Conservation (phyloP, 2,329 filamentous ascomycete species). For the Helotiales sp. region DNA sequence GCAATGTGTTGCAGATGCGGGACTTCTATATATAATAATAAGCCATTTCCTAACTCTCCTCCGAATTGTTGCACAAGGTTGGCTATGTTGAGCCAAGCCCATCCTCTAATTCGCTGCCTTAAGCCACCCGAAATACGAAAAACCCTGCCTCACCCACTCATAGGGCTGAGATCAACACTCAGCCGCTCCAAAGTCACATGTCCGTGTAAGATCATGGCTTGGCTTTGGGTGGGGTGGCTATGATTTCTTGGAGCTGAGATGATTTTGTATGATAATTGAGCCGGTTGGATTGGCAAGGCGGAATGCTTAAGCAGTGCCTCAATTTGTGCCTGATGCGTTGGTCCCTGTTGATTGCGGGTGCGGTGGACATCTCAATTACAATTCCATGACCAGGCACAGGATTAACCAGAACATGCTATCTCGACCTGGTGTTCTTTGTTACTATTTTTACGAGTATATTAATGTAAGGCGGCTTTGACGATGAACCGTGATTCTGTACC, state of each 20-base stretch:
- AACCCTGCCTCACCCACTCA: neutral
- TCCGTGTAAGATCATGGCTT: neutral
- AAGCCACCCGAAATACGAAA: neutral
- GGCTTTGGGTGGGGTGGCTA: neutral
- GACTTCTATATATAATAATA: neutral
- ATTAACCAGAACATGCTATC: no score
- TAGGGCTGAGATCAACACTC: neutral
- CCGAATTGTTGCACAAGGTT: neutral
- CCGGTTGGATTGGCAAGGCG: neutral
- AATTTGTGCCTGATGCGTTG: no score
- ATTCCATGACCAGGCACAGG: no score
- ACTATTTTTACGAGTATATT: no score
- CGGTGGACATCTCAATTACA: no score
- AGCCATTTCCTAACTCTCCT: neutral
- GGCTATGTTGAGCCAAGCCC: neutral
- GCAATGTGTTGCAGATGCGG: no score
- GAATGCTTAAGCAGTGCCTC: no score
- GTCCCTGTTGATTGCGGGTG: no score
- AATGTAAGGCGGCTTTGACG: no score
- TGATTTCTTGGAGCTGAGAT: neutral
- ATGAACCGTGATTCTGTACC: no score
- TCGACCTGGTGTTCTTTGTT: no score
- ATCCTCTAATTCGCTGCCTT: neutral
- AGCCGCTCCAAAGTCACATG: neutral
- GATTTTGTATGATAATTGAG: neutral